These are phyloP conservation scores for Triadica sebifera DNA, from an alignment of 345 rosid genomes.

Conservation along the genomic window DNA sequence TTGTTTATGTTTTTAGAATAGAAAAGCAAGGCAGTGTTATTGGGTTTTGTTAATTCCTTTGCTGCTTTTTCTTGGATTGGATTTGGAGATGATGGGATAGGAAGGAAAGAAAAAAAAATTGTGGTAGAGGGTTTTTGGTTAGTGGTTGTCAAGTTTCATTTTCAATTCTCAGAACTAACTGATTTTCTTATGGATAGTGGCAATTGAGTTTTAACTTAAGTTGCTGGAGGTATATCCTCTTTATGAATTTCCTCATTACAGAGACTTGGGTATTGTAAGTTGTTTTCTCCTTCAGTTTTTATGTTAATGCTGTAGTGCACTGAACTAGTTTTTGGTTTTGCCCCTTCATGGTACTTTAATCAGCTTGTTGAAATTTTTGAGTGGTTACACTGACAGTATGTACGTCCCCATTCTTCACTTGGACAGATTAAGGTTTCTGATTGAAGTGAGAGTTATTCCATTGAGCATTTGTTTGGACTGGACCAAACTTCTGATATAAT, in stretches of 20 bases:
- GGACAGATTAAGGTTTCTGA: too few relatives aligned
- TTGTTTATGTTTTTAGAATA: conserved; percentile 18
- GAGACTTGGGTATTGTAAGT: conserved; percentile 6
- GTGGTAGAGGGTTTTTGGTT: neutral
- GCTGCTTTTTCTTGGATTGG: conserved; percentile 13
- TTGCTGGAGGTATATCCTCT: neutral
- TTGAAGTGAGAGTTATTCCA: too few relatives aligned
- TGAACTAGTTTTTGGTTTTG: neutral
- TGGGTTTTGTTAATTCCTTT: conserved; percentile 20
- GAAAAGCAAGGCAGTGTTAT: conserved; percentile 10
- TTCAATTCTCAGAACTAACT: conserved; percentile 17
- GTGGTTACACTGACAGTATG: too few relatives aligned
- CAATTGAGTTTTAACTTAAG: conserved; percentile 19
- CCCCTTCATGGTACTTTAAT: too few relatives aligned
- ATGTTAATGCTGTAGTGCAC: neutral
- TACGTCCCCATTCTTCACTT: too few relatives aligned
- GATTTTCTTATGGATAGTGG: conserved; percentile 7
- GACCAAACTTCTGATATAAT: neutral
- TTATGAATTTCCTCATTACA: neutral
- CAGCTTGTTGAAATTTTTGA: too few relatives aligned
- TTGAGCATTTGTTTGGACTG: too few relatives aligned
- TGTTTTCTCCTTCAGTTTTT: neutral
- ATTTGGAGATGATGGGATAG: neutral
- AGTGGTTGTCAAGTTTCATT: conserved; percentile 10
- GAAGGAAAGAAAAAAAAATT: neutral